Evolutionary conservation across 768 basidiomycete species (phyloP).

Genomic region (Tricholoma sp.): DNA sequence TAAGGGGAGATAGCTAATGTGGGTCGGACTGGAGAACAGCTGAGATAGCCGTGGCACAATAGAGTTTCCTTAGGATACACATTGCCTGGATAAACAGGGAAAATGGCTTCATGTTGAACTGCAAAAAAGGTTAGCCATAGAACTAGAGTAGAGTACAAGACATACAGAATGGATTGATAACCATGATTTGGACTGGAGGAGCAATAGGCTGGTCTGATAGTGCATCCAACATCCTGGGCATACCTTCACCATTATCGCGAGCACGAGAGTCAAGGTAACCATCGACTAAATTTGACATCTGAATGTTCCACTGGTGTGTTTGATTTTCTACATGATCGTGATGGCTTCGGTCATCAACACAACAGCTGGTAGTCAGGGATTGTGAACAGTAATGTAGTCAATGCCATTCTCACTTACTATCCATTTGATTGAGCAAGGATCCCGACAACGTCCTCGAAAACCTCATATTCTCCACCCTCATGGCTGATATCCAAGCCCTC

Average conservation of each 20-base stretch:
- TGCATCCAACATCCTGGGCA: too few relatives aligned
- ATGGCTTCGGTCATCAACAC: conserved; percentile 2
- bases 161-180: too few relatives aligned
- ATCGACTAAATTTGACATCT: conserved; percentile 5
- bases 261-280: conserved; percentile 4
- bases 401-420: neutral
- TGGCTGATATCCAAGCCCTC: conserved; percentile 11
- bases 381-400: neutral
- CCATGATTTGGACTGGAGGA: neutral
- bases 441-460: conserved; percentile 5
- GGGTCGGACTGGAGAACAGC: too few relatives aligned
- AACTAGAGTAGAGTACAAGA: neutral
- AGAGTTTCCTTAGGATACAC: too few relatives aligned
- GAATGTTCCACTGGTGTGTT: conserved; percentile 2
- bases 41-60: too few relatives aligned
- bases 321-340: conserved; percentile 6
- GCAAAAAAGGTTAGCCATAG: neutral
- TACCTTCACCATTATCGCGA: too few relatives aligned
- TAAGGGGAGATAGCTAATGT: too few relatives aligned
- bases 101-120: neutral
- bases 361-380: neutral
- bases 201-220: neutral
- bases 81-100: conserved; percentile 1
- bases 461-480: conserved; percentile 9
- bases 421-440: neutral